Evolutionary conservation across 2,329 filamentous ascomycete genomes (phyloP).

Genomic region (Cercospora sp.): DNA sequence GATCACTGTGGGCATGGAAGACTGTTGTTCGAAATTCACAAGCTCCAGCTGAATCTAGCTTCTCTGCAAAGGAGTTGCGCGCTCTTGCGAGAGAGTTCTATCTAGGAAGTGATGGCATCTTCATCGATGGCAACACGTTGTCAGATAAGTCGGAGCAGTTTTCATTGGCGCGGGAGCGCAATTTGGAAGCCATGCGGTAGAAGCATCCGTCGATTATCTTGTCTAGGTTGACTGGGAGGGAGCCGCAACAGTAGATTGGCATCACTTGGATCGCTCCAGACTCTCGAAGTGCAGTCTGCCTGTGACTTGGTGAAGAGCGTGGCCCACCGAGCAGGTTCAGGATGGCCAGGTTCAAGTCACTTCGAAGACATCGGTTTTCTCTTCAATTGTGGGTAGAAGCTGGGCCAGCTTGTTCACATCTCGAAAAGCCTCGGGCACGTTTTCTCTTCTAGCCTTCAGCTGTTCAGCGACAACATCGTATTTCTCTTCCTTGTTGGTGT

Average conservation of each 20-base stretch:
- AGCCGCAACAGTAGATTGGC: background rate
- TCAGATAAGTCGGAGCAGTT: background rate
- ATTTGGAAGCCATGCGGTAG: background rate
- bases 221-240: background rate
- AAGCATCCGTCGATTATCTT: background rate
- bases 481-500: slow-evolving; percentile 78
- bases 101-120: background rate
- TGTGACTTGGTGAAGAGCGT: background rate
- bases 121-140: background rate
- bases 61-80: background rate
- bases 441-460: slow-evolving; percentile 62
- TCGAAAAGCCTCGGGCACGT: slow-evolving; percentile 72
- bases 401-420: slow-evolving; percentile 76
- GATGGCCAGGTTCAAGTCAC: slow-evolving; percentile 24
- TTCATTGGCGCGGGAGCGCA: background rate
- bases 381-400: slow-evolving; percentile 69
- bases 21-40: background rate
- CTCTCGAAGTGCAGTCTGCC: background rate
- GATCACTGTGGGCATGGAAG: background rate
- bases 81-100: background rate
- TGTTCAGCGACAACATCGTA: slow-evolving; percentile 71
- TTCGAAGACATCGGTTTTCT: slow-evolving; percentile 57
- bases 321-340: background rate
- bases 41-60: background rate
- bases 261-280: background rate